These are phyloP conservation scores for Xerocomus brunneocitrinus DNA, from an alignment of 768 basidiomycete genomes.

Conservation along the genomic window DNA sequence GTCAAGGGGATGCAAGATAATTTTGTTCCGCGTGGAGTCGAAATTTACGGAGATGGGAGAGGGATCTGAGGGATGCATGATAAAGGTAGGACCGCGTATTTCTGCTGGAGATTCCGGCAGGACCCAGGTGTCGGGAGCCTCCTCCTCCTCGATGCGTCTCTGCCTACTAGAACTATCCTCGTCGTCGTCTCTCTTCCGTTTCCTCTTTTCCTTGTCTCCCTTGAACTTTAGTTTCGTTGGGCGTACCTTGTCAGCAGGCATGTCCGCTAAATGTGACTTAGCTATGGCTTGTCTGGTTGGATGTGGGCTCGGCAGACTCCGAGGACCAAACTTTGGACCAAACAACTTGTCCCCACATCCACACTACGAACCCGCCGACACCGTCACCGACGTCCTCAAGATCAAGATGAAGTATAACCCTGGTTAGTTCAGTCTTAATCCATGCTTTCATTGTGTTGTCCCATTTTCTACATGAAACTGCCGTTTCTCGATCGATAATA, in stretches of 20 bases:
- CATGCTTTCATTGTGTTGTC: conserved; percentile 16
- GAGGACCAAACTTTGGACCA: conserved; percentile 35
- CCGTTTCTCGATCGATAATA: conserved; percentile 27
- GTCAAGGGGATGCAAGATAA: conserved; percentile 62
- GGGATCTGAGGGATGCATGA: conserved; percentile 78
- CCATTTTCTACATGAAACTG: conserved; percentile 22
- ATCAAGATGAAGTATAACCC: conserved; percentile 78
- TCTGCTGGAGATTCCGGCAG: conserved; percentile 64
- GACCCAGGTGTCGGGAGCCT: conserved; percentile 75
- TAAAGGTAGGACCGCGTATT: conserved; percentile 85
- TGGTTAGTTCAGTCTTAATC: conserved; percentile 50
- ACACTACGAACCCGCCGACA: conserved; percentile 33
- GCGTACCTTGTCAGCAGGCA: conserved; percentile 49
- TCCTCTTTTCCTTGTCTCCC: conserved; percentile 81
- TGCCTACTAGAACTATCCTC: conserved; percentile 40
- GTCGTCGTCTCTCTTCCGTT: conserved; percentile 63
- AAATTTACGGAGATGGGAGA: conserved; percentile 73
- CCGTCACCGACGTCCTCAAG: conserved; percentile 60
- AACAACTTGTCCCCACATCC: conserved; percentile 23
- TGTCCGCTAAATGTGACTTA: conserved; percentile 5
- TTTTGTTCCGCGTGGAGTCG: conserved; percentile 68
- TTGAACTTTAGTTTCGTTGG: conserved; percentile 84
- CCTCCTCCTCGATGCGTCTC: conserved; percentile 53
- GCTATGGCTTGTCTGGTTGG: neutral
- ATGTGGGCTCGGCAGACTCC: conserved; percentile 20